Base-by-base conservation (phyloP, 208 protist genomes). In the Leishmania lainsoni region DNA sequence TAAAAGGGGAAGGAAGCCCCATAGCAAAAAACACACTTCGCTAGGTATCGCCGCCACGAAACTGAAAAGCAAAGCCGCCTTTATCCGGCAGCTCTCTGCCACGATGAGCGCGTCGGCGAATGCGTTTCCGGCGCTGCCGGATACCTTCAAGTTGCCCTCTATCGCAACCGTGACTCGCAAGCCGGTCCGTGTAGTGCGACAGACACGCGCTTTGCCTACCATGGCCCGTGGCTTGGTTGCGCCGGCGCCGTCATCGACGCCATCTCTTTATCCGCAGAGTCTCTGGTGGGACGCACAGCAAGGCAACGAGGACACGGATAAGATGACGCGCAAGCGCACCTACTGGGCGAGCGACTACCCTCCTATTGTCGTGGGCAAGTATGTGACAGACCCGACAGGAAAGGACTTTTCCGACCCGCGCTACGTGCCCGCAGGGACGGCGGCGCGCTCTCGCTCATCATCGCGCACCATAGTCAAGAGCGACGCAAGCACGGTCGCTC, bases 371-470 rank as follows among this genome's bases (percentile, higher is more conserved):
- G 89, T 95, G 17, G 92, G 92, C 58, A 94, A 93, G 83, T 95
- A 93, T 81, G 94, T 97, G 69, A 61, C 81, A 14, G 94, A 96
- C 68, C 83, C 84, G 6, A 89, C 91, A 54, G 89, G 91, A 61
- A 85, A 89, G 71, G 94, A 97, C 77, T 93, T 90, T 56, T 96
- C 91, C 1, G 93, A 97, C 80, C 94, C 94, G 16, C 90, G 92
- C 81, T 93, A 93, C 84, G 78, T 78, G 12, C 83, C 89, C 14
- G 29, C 35, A 12, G 66, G 29, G 42, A 45, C 69, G 8, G 35
- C 80, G 29, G 68, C 68, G 9, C 61, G 76, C 52, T 81, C 81
- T n/a, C 76, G 81, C 14, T 85, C 81, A 52, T 78, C 81, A 0
- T 85, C 81, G 29, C 81, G 70, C 8, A 32, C 77, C n/a, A 45